Evolutionary conservation across 768 basidiomycete genomes (phyloP), one percentile per base, ranked within the genome.

Genomic region (Agrocybe pediades): DNA sequence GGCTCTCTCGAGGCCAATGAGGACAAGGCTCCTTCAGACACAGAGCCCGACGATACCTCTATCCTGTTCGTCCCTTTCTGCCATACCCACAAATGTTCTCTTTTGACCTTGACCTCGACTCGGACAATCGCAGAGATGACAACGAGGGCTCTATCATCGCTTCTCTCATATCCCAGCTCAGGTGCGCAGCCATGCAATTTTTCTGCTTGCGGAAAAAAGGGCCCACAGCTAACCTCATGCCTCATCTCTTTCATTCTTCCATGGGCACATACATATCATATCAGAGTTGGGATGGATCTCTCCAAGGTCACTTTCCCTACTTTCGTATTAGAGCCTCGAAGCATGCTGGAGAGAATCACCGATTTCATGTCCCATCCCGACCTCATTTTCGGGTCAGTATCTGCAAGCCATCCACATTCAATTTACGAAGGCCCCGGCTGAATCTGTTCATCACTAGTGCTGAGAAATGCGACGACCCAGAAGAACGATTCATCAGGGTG

Each of bases 311-410:
- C 93, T 15, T 90, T 94, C 69, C 93, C 92, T 33, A 90, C 88
- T 0, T 99, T 98, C 64, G 96, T 99, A 0, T 84, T 99, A 53
- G 96, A 99, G 73, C 97, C 97, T 5, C 79, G 97, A 65, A 94
- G 92, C 63, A 93, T 98, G 90, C 84, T 98, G 44, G 97, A 99
- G 76, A 86, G 97, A 60, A 96, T 99, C 64, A 98, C 97, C 27
- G 96, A 99, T 76, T 99, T 99, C 73, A 95, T 98, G 88, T 89
- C 94, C 52, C 97, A 98, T 72, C 95, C 97, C 25, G 95, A 99
- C 74, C 87, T 98, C 67, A 84, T 98, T 64, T 96, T 96, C 73
- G 92, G 92, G 93, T 85, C 71, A 71, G 90, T 77, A 9, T 11
- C 3, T 7, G 2, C 41, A 4, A 13, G 11, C 25, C 9, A 17